Evolutionary conservation across 768 basidiomycete species (phyloP), one percentile per base, ranked within the genome.

Genomic region (Lactifluus piperatus): DNA sequence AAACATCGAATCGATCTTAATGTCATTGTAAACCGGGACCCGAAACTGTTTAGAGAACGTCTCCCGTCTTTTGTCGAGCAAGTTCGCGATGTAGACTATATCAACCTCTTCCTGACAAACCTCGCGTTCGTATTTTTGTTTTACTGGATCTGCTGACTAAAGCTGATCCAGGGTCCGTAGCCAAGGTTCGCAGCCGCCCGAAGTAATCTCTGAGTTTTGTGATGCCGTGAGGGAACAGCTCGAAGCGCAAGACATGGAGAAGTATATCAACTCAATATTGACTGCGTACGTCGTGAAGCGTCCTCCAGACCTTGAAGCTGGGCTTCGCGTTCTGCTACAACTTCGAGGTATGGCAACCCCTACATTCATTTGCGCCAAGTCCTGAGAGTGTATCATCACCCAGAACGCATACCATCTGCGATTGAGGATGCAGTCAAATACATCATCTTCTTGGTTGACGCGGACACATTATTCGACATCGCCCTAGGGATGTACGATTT

Each of bases 401-500:
- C 41, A 77, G 75, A 86, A 69, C 79, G 76, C 9, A 79, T 91
- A 62, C 82, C 88, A 0, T 78, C 82, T 27, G 71, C 93, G 2
- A 91, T 97, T 14, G 94, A 99, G 68, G 94, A 97, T 58, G 97
- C 97, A 6, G 89, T 98, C 67, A 97, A 94, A 69, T 99, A 98
- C 68, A 87, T 98, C 70, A 97, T 98, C 70, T 99, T 98, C 78
- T 81, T 99, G 32, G 91, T 93, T 20, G 92, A 98, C 65, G 93
- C 93, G 0, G 84, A 98, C 66, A 78, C 79, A 46, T 79, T 99
- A 4, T 98, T 95, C 73, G 85, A 98, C 70, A 88, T 90, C 11
- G 97, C 97, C 1, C 79, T 99, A 32, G 97, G 97, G 20, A 98
- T 98, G 94, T 99, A 99, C 68, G 94, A 99, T 72, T 98, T 98